Conservation (phyloP, 345 rosid species). For the Gossypium turneri region DNA sequence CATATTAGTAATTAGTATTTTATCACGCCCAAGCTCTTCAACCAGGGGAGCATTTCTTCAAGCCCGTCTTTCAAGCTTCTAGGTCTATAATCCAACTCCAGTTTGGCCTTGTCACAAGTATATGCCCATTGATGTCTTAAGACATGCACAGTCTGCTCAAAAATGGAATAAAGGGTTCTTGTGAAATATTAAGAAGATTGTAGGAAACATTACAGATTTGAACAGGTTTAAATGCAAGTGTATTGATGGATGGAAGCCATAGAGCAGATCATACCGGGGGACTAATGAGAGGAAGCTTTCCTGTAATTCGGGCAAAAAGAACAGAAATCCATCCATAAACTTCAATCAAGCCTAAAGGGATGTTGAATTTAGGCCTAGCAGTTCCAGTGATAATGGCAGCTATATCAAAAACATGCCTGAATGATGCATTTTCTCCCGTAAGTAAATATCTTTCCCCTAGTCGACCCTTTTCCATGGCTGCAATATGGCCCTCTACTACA, state of each 20-base stretch:
- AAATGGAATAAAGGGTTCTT: background rate
- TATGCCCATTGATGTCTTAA: slow-evolving; percentile 85
- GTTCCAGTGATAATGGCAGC: slow-evolving; percentile 69
- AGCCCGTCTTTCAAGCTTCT: slow-evolving; percentile 77
- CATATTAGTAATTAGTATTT: slow-evolving; percentile 37
- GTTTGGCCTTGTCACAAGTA: slow-evolving; percentile 78
- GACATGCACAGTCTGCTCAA: slow-evolving; percentile 61
- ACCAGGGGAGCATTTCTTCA: slow-evolving; percentile 75
- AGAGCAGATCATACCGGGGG: slow-evolving; percentile 63
- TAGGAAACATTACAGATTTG: background rate
- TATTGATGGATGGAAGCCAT: slow-evolving; percentile 5
- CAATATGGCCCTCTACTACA: slow-evolving; percentile 75
- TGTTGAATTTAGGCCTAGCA: slow-evolving; percentile 49
- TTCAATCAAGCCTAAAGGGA: slow-evolving; percentile 60
- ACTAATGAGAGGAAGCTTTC: slow-evolving; percentile 82
- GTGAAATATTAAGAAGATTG: background rate
- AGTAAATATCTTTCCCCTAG: slow-evolving; percentile 79
- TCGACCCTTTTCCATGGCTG: slow-evolving; percentile 65
- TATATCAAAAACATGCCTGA: slow-evolving; percentile 60
- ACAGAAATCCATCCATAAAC: slow-evolving; percentile 72
- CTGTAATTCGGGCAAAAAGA: slow-evolving; percentile 54
- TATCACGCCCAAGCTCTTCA: slow-evolving; percentile 60
- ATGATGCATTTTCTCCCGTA: slow-evolving; percentile 83
- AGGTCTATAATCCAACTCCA: slow-evolving; percentile 72
- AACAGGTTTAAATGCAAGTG: background rate